phyloP scores from a whole-genome alignment of 306 rosid species.

The Gillenia trifoliata region DNA sequence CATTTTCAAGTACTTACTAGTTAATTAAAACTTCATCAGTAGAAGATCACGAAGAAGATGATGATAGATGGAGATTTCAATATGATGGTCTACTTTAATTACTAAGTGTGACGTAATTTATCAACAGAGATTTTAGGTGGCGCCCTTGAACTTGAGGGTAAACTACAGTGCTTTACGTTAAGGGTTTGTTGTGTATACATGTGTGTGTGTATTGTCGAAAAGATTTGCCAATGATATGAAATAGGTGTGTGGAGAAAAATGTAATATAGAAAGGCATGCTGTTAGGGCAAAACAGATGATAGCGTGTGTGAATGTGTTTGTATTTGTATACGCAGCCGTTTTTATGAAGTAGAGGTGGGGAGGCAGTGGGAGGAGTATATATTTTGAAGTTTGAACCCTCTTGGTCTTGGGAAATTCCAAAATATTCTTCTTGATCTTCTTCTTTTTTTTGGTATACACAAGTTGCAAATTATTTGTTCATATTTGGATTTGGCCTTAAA shows the following conservation, averaged over 20 bases:
- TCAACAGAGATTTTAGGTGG: constrained; percentile 29
- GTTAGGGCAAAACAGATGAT: constrained; percentile 24
- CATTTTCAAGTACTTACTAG: constrained; percentile 9
- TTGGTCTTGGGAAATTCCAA: constrained; percentile 40
- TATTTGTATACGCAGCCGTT: constrained; percentile 31
- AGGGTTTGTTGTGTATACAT: background rate
- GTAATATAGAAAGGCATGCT: constrained; percentile 9
- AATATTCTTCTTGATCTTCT: background rate
- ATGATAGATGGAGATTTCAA: background rate
- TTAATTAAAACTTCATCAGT: background rate
- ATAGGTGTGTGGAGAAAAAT: background rate
- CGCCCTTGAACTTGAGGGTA: constrained; percentile 14
- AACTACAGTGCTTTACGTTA: background rate
- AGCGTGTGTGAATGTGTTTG: constrained; percentile 13
- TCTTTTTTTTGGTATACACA: background rate
- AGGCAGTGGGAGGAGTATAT: constrained; percentile 32
- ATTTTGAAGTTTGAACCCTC: constrained; percentile 86
- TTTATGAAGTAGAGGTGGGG: constrained; percentile 18
- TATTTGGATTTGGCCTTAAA: too few relatives aligned
- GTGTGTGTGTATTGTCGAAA: constrained; percentile 24
- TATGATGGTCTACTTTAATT: background rate
- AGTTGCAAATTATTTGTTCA: too few relatives aligned
- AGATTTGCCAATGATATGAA: constrained; percentile 34
- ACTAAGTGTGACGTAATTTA: constrained; percentile 9
- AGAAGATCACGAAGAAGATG: background rate